Base-by-base conservation (phyloP, 192 early-diverging fungal species). In the Linnemannia hyalina region DNA sequence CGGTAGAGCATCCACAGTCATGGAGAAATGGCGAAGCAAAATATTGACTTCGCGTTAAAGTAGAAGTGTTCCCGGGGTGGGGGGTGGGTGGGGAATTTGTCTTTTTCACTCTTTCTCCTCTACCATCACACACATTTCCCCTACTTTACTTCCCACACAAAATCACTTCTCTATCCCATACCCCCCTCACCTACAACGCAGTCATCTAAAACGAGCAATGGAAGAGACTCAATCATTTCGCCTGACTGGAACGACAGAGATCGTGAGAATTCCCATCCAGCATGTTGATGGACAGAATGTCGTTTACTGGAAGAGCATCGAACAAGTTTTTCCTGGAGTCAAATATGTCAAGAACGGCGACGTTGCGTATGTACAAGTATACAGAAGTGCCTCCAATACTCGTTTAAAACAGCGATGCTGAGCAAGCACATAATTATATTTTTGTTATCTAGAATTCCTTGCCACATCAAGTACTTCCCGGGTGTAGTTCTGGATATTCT, bases 161-260 rank as follows among this genome's bases (percentile, higher is more conserved):
- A 55, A 22, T n/a, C 23, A n/a, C n/a, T 18, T 55, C n/a, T 4
- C n/a, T 5, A 22, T 23, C n/a, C n/a, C n/a, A 22, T 22, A 55
- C n/a, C 3, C 4, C 23, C 23, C 6, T 8, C 6, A 55, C 23
- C 29, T n/a, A 8, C 54, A 55, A 55, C 7, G n/a, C 54, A 55
- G n/a, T n/a, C n/a, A n/a, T 55, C 23, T 7, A 55, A 55, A 22
- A 15, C 22, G 23, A 63, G 40, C 40, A 20, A 78, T 78, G 77
- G 77, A 78, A n/a, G 68, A 78, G 35, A 71, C 77, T 71, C 77
- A 71, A 57, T 78, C 77, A 8, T 80, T 74, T 74, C 79, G 73
- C 35, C 9, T 80, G 26, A 54, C 6, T 47, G 72, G 42, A 18
- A 74, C 79, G 0, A 52, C 57, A 41, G 63, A 74, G 1, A 74